Percentiles rank a stretch among this genome's conserved stretches.
Evolutionary conservation across 371 early-diverging fungal species (phyloP).

Genomic region (Coemansia sp.): DNA sequence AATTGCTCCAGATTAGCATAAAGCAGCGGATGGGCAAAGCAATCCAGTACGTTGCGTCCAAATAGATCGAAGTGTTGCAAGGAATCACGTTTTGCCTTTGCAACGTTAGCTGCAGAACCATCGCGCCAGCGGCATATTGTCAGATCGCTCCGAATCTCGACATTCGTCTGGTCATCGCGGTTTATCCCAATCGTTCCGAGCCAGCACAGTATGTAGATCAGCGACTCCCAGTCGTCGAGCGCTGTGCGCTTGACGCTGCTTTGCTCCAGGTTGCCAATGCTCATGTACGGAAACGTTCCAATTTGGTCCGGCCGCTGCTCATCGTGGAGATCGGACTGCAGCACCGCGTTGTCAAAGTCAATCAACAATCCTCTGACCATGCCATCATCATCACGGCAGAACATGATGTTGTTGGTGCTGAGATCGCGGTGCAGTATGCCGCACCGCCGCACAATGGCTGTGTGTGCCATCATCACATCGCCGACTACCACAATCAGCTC

Average conservation of each 20-base stretch:
- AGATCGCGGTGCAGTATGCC: conserved; percentile 12
- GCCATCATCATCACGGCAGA: neutral
- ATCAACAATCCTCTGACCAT: conserved; percentile 3
- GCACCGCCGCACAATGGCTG: conserved; percentile 5
- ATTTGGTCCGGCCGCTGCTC: neutral
- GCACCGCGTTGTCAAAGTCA: conserved; percentile 19
- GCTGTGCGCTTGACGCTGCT: conserved; percentile 1
- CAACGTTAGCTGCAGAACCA: too few species aligned
- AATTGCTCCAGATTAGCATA: too few species aligned
- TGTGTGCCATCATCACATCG: conserved; percentile 19
- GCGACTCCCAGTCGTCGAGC: conserved; percentile 31
- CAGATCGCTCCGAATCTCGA: too few species aligned
- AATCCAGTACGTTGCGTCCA: too few species aligned
- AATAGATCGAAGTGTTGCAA: too few species aligned
- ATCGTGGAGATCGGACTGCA: neutral
- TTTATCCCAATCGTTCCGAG: conserved; percentile 9
- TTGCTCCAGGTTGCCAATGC: conserved; percentile 14
- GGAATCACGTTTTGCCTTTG: too few species aligned
- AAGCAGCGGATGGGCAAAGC: too few species aligned
- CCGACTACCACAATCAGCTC: conserved; percentile 13
- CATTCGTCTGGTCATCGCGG: neutral
- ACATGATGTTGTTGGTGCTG: conserved; percentile 13
- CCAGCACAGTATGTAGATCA: conserved; percentile 20
- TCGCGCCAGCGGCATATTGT: too few species aligned
- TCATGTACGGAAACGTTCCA: conserved; percentile 24